Evolutionary conservation across 1,139 yeast species (phyloP).

Genomic region (Geotrichum europaeum): DNA sequence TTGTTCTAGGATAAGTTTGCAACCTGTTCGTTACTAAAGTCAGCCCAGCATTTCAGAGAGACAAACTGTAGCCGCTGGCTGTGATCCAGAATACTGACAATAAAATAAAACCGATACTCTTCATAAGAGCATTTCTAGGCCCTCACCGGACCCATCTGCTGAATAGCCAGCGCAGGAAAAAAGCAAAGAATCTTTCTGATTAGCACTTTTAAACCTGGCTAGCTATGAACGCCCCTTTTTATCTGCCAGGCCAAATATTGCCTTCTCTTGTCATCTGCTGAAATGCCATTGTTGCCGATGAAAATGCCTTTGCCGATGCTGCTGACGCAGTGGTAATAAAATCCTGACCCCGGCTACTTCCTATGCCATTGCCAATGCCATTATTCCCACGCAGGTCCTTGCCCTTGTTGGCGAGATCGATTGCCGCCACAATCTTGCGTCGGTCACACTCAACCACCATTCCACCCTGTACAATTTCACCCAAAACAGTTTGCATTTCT

Average conservation of each 20-base stretch:
- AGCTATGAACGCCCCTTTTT: neutral
- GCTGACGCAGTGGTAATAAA: conserved; percentile 19
- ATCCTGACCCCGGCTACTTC: conserved; percentile 14
- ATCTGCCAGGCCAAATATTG: conserved; percentile 40
- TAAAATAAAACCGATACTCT: too few species aligned
- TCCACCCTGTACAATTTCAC: conserved; percentile 92
- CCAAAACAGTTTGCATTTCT: conserved; percentile 78
- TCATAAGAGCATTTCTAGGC: too few species aligned
- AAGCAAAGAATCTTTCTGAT: too few species aligned
- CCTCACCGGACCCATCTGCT: too few species aligned
- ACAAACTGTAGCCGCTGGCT: too few species aligned
- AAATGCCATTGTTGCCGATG: conserved; percentile 40
- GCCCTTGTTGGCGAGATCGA: conserved; percentile 39
- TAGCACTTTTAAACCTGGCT: too few species aligned
- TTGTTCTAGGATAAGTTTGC: too few species aligned
- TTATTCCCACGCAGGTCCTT: conserved; percentile 18
- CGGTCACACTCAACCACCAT: conserved; percentile 97
- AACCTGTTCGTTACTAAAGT: too few species aligned
- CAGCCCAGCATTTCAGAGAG: too few species aligned
- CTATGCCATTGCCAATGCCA: conserved; percentile 11
- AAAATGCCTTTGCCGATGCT: conserved; percentile 30
- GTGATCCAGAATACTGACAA: too few species aligned
- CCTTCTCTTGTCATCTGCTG: conserved; percentile 45
- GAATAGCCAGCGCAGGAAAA: too few species aligned
- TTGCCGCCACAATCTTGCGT: conserved; percentile 67